Percentiles rank a stretch among this genome's conserved stretches.
Conservation (phyloP, 768 basidiomycete species). For the Suillus subluteus region DNA sequence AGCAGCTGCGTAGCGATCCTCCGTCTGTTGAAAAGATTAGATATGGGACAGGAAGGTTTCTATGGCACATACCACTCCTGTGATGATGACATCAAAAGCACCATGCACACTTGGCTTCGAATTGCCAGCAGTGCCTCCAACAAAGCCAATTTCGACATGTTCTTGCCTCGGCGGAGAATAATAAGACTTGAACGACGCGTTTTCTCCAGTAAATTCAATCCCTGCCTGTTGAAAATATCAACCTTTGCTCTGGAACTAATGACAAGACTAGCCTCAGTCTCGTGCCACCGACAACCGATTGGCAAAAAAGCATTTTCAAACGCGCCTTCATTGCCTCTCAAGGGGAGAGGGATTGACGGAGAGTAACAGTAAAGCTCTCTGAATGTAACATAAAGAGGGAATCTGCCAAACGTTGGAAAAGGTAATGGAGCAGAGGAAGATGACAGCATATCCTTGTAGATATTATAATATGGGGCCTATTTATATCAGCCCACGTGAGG, state of each 20-base stretch:
- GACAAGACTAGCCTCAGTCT: slow-evolving; percentile 28
- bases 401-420: slow-evolving; percentile 42
- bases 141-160: slow-evolving; percentile 16
- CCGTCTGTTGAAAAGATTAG: slow-evolving; percentile 41
- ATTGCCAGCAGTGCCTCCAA: slow-evolving; percentile 1
- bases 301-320: slow-evolving; percentile 53
- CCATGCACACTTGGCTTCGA: slow-evolving; percentile 16
- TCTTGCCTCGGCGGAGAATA: slow-evolving; percentile 43
- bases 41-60: slow-evolving; percentile 2
- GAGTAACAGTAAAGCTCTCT: slow-evolving; percentile 51
- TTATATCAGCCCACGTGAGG: slow-evolving; percentile 7
- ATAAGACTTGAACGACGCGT: slow-evolving; percentile 38
- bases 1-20: slow-evolving; percentile 46
- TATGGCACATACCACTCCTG: slow-evolving; percentile 47
- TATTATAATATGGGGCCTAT: slow-evolving; percentile 44
- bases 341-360: slow-evolving; percentile 37
- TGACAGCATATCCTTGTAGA: slow-evolving; percentile 42
- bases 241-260: not conserved
- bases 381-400: slow-evolving; percentile 51
- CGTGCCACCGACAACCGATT: slow-evolving; percentile 37
- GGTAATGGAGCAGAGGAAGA: slow-evolving; percentile 37
- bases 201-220: slow-evolving; percentile 34
- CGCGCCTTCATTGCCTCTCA: slow-evolving; percentile 37
- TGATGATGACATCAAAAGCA: slow-evolving; percentile 53
- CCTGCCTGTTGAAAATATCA: slow-evolving; percentile 25